A percentile compares a stretch with the other conserved stretches of the same genome.
Conservation (phyloP, 495 filamentous ascomycete genomes). For the Paragyromitra xinjiangensis region DNA sequence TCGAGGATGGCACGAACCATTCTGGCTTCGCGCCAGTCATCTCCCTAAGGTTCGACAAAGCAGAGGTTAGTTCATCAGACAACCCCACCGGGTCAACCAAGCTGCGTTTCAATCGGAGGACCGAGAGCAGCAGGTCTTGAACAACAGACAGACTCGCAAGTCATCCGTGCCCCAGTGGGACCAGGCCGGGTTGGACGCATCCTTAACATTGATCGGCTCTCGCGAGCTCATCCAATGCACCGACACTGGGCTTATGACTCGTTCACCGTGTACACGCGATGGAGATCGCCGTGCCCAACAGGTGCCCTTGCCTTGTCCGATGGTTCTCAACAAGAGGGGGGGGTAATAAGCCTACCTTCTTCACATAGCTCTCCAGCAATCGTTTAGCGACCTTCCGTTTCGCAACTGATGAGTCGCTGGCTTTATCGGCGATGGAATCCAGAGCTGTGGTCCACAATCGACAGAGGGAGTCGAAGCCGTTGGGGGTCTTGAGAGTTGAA, state of each 20-base stretch:
- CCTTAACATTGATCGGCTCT: slow-evolving; percentile 29
- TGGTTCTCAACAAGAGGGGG: neutral
- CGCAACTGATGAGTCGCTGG: neutral
- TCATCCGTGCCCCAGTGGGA: slow-evolving; percentile 39
- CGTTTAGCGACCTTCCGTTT: slow-evolving; percentile 16
- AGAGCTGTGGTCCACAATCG: neutral
- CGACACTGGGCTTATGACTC: slow-evolving; percentile 31
- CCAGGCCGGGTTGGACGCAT: slow-evolving; percentile 32
- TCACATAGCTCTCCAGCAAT: slow-evolving; percentile 1
- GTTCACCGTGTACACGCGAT: neutral
- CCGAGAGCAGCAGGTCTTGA: slow-evolving; percentile 1
- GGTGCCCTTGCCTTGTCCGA: slow-evolving; percentile 18
- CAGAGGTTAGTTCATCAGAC: neutral
- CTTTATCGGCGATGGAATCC: neutral
- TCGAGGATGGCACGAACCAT: slow-evolving; percentile 19
- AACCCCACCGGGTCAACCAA: slow-evolving; percentile 23
- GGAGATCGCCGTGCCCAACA: neutral
- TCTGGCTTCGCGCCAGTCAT: slow-evolving; percentile 28
- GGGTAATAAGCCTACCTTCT: slow-evolving; percentile 7
- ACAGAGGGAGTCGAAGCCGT: slow-evolving; percentile 23
- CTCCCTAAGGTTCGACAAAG: neutral
- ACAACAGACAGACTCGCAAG: slow-evolving; percentile 29
- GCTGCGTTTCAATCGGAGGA: neutral
- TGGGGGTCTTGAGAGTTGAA: neutral
- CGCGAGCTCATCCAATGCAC: slow-evolving; percentile 21